Percentiles rank a stretch among this genome's conserved stretches.
Evolutionary conservation across 345 rosid species (phyloP).

Genomic region (Cardamine occulta): DNA sequence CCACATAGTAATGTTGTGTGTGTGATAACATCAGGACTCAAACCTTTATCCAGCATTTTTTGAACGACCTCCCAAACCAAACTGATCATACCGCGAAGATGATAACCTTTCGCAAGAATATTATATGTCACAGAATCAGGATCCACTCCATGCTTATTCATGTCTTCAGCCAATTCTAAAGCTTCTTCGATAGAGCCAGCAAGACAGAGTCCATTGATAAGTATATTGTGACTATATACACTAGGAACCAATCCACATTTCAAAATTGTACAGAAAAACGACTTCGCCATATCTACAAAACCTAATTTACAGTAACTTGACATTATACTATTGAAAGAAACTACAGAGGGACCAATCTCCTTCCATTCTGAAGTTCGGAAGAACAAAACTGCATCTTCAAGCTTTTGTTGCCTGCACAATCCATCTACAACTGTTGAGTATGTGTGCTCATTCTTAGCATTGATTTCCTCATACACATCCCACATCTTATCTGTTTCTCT

Average conservation of each 20-base stretch:
- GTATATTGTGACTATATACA: conserved; percentile 74
- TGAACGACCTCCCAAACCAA: conserved; percentile 55
- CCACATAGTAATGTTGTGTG: conserved; percentile 62
- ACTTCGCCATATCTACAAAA: conserved; percentile 64
- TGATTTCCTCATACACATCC: conserved; percentile 61
- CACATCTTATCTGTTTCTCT: conserved; percentile 66
- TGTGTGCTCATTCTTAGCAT: conserved; percentile 54
- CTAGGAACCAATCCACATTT: conserved; percentile 75
- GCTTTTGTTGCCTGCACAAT: conserved; percentile 63
- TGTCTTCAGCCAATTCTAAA: conserved; percentile 52
- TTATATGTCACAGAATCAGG: conserved; percentile 77
- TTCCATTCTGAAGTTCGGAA: conserved; percentile 51
- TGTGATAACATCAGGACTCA: conserved; percentile 61
- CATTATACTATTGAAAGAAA: conserved; percentile 75
- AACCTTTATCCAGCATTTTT: conserved; percentile 54
- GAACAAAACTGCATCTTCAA: conserved; percentile 64
- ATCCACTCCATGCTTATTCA: conserved; percentile 66
- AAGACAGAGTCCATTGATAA: conserved; percentile 68
- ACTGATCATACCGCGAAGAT: conserved; percentile 55
- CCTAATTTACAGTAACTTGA: conserved; percentile 72
- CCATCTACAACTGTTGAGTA: conserved; percentile 73
- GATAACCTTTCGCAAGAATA: conserved; percentile 67
- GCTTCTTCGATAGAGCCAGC: conserved; percentile 83
- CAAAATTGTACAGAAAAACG: conserved; percentile 68
- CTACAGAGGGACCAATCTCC: conserved; percentile 58